Evolutionary conservation across 371 early-diverging fungal genomes (phyloP).

Genomic region (Actinomucor elegans): DNA sequence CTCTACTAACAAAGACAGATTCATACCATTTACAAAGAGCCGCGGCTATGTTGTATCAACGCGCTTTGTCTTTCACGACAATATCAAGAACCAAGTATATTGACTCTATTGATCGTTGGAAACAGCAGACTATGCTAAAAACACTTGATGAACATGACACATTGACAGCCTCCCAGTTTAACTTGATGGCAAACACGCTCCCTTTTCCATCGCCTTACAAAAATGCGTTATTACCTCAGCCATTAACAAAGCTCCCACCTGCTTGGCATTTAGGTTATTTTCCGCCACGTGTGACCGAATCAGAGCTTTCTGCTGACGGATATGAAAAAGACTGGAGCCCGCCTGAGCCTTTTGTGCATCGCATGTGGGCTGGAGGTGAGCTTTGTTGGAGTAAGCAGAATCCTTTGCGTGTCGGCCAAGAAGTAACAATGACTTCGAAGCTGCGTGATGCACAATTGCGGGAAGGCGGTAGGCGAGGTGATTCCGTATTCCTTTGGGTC

Average conservation of each 20-base stretch:
- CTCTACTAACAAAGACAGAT: too few relatives aligned
- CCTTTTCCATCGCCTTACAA: conserved; percentile 15
- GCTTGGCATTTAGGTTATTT: conserved; percentile 76
- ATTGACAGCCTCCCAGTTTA: conserved; percentile 28
- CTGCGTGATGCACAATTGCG: conserved; percentile 56
- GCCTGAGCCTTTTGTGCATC: conserved; percentile 65
- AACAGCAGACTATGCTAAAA: conserved; percentile 13
- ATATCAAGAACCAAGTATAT: too few relatives aligned
- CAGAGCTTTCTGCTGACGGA: conserved; percentile 71
- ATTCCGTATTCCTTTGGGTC: conserved; percentile 65
- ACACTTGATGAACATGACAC: conserved; percentile 23
- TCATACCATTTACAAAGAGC: too few relatives aligned
- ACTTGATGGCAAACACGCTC: conserved; percentile 24
- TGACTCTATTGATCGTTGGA: too few relatives aligned
- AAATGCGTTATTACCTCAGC: conserved; percentile 16
- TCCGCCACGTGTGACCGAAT: conserved; percentile 65
- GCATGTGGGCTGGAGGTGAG: conserved; percentile 85
- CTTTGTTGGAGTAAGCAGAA: conserved; percentile 61
- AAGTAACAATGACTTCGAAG: conserved; percentile 49
- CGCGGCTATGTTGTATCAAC: too few relatives aligned
- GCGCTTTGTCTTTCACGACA: too few relatives aligned
- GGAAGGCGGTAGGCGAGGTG: conserved; percentile 46
- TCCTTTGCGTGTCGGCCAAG: conserved; percentile 63
- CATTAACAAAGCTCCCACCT: conserved; percentile 61
- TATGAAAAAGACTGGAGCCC: conserved; percentile 71